These are phyloP conservation scores for Phytophthora niederhauseri DNA, from an alignment of 352 stramenopile species.

Conservation along the genomic window DNA sequence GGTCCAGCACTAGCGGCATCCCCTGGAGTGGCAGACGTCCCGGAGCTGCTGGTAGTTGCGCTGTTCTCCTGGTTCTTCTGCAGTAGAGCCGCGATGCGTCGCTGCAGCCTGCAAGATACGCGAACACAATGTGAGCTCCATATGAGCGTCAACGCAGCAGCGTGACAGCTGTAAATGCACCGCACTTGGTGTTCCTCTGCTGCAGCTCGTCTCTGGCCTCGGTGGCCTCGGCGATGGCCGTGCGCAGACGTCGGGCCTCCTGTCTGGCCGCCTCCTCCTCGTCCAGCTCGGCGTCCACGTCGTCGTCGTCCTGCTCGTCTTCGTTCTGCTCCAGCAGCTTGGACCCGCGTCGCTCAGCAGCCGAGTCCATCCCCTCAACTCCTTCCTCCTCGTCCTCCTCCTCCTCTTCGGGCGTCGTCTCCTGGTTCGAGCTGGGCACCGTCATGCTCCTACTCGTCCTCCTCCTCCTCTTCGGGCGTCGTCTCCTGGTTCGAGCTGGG, in stretches of 20 bases:
- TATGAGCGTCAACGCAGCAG: neutral
- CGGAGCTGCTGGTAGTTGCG: constrained; percentile 20
- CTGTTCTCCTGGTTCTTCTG: constrained; percentile 72
- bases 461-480: constrained; percentile 9
- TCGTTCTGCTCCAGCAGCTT: constrained; percentile 16
- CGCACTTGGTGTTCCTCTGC: constrained; percentile 72
- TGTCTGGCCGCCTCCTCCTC: constrained; percentile 55
- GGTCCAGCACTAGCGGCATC: constrained; percentile 5
- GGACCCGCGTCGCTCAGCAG: neutral
- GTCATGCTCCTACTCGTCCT: neutral
- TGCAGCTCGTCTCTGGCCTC: constrained; percentile 71
- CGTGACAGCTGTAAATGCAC: constrained; percentile 5
- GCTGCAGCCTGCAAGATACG: constrained; percentile 56
- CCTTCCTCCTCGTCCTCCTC: no score
- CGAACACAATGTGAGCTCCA: neutral
- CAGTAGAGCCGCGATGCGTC: constrained; percentile 69
- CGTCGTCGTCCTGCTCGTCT: constrained; percentile 23
- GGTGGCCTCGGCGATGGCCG: constrained; percentile 53
- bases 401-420: constrained; percentile 13
- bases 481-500: constrained; percentile 8
- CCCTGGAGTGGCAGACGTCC: neutral
- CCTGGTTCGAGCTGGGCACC: constrained; percentile 1
- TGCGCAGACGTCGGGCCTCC: constrained; percentile 52
- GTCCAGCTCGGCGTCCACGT: constrained; percentile 23
- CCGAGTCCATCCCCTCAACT: neutral